Percentiles rank a stretch among this genome's conserved stretches.
These are phyloP conservation scores for Hypoxylon lienhwacheense DNA, from an alignment of 495 filamentous ascomycete genomes.

Conservation along the genomic window DNA sequence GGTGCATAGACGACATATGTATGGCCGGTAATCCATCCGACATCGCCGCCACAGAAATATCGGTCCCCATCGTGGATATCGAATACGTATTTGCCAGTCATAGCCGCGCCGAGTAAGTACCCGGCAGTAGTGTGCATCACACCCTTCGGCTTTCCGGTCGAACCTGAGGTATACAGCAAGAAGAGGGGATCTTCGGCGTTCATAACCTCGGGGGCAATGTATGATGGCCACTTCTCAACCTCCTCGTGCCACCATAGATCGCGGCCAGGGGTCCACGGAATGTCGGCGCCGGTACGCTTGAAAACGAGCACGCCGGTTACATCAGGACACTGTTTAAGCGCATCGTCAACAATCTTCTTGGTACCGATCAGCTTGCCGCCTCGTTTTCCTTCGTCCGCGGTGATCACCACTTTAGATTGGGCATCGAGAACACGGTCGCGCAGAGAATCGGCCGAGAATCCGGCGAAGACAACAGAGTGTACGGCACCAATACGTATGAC, in stretches of 20 bases:
- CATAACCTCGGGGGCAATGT: constrained; percentile 84
- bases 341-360: constrained; percentile 99
- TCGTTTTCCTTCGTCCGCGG: constrained; percentile 94
- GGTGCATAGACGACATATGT: constrained; percentile 98
- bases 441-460: constrained; percentile 95
- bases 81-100: constrained; percentile 97
- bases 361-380: constrained; percentile 97
- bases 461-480: constrained; percentile 98
- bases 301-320: constrained; percentile 84
- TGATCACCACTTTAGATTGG: constrained; percentile 88
- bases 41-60: constrained; percentile 97
- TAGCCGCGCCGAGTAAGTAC: constrained; percentile 88
- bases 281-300: constrained; percentile 92
- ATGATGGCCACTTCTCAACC: constrained; percentile 89
- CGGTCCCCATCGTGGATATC: constrained; percentile 92
- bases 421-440: constrained; percentile 94
- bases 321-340: constrained; percentile 94
- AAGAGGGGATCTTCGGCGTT: constrained; percentile 95
- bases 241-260: constrained; percentile 99
- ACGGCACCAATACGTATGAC: constrained; percentile 91
- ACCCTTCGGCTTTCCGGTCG: constrained; percentile 98
- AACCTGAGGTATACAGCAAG: constrained; percentile 96
- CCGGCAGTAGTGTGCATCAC: constrained; percentile 97
- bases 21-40: constrained; percentile 99
- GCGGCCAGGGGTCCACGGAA: constrained; percentile 85